Conservation (phyloP, 2,329 filamentous ascomycete genomes). For the Tolypocladium amazonense region DNA sequence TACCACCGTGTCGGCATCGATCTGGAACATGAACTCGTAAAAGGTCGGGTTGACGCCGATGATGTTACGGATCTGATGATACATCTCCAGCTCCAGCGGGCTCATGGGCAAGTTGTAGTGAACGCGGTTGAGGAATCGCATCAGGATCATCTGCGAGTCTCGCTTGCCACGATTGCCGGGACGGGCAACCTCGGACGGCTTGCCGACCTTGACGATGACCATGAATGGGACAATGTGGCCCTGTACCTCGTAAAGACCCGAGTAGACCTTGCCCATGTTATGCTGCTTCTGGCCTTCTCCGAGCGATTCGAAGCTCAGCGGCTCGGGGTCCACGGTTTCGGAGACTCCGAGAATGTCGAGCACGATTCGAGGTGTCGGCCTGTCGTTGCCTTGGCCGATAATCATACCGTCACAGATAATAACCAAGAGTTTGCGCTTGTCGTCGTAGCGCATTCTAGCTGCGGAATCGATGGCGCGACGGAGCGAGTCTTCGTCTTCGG, state of each 20-base stretch:
- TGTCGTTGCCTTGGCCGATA: constrained; percentile 95
- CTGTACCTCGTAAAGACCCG: constrained; percentile 92
- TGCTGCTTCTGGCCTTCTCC: constrained; percentile 95
- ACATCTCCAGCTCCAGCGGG: constrained; percentile 93
- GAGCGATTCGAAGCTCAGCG: constrained; percentile 90
- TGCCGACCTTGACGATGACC: constrained; percentile 94
- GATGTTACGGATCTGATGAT: constrained; percentile 96
- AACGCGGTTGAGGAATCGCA: constrained; percentile 98
- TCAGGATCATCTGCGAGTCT: constrained; percentile 96
- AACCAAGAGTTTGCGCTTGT: constrained; percentile 92
- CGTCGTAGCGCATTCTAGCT: constrained; percentile 91
- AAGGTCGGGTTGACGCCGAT: constrained; percentile 98
- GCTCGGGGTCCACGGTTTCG: constrained; percentile 87
- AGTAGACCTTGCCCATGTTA: constrained; percentile 99
- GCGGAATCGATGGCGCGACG: constrained; percentile 95
- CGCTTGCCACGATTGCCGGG: constrained; percentile 97
- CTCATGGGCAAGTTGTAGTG: constrained; percentile 97
- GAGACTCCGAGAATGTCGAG: constrained; percentile 94
- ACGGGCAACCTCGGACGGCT: constrained; percentile 92
- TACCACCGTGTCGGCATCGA: constrained; percentile 95
- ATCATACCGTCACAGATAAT: constrained; percentile 98
- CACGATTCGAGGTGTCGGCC: constrained; percentile 89
- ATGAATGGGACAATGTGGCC: constrained; percentile 97
- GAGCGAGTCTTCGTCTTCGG: constrained; percentile 94
- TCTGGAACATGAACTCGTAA: constrained; percentile 93